phyloP scores from a whole-genome alignment of 352 stramenopile genomes.

The Phytophthora parvispora region DNA sequence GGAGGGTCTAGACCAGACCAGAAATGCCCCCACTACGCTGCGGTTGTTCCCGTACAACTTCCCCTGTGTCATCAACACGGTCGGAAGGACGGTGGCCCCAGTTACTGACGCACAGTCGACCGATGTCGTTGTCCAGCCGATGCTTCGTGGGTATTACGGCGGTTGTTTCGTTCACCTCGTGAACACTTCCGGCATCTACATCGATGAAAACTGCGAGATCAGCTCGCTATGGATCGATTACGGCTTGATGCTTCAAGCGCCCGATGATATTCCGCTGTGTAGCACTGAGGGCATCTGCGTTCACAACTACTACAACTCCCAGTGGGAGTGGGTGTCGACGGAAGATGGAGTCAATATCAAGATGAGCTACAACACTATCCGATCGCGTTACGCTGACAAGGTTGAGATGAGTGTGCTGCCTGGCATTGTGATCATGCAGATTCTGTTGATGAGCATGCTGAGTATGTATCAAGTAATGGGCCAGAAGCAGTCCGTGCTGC shows the following conservation, averaged over 20 bases:
- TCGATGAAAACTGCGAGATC: constrained; percentile 32
- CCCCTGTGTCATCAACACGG: constrained; percentile 33
- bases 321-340: constrained; percentile 40
- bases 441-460: constrained; percentile 42
- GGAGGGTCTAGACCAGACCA: constrained; percentile 37
- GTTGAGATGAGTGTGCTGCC: constrained; percentile 42
- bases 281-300: constrained; percentile 36
- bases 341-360: constrained; percentile 13
- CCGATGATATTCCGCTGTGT: constrained; percentile 42
- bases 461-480: constrained; percentile 49
- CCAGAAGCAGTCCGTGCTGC: constrained; percentile 41
- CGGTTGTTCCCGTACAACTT: constrained; percentile 50
- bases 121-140: constrained; percentile 30
- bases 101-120: constrained; percentile 18
- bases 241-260: constrained; percentile 41
- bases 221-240: constrained; percentile 45
- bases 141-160: constrained; percentile 45
- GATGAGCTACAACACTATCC: constrained; percentile 36
- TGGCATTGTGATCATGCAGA: constrained; percentile 43
- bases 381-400: constrained; percentile 36
- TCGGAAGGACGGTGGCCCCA: constrained; percentile 18
- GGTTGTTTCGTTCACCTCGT: constrained; percentile 41
- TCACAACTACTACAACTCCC: constrained; percentile 47
- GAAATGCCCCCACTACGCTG: constrained; percentile 42
- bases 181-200: constrained; percentile 42